These are phyloP conservation scores for Quercus agrifolia DNA, from an alignment of 306 rosid species.

Conservation along the genomic window DNA sequence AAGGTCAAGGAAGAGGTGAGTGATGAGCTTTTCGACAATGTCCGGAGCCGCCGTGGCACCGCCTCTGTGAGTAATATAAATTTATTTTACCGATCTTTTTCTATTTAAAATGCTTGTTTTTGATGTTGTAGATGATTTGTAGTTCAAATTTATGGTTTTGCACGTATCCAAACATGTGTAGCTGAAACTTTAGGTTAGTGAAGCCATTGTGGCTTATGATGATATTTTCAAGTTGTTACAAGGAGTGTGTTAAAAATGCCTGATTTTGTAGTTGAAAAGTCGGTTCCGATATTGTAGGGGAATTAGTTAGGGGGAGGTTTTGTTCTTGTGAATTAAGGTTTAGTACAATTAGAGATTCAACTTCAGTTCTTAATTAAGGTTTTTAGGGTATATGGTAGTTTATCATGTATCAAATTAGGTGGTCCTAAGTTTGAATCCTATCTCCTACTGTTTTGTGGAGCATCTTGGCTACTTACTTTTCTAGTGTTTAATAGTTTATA, in stretches of 20 bases:
- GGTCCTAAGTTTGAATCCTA: too few relatives aligned
- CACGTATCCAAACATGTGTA: background rate
- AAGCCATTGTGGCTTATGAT: background rate
- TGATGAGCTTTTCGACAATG: constrained; percentile 23
- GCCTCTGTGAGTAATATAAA: constrained; percentile 51
- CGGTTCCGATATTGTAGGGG: background rate
- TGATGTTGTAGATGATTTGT: too few relatives aligned
- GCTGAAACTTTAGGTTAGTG: background rate
- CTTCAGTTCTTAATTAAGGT: background rate
- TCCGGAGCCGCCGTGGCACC: constrained; percentile 24
- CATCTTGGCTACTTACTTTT: too few relatives aligned
- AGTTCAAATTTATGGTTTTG: background rate
- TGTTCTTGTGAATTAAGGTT: background rate
- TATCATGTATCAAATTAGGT: too few relatives aligned
- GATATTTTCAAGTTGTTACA: background rate
- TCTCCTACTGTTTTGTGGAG: too few relatives aligned
- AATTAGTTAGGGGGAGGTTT: background rate
- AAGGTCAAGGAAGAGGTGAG: constrained; percentile 31
- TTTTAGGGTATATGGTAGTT: too few relatives aligned
- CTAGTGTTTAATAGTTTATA: too few relatives aligned
- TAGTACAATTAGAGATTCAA: background rate
- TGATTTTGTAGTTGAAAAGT: background rate
- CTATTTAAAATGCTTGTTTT: background rate
- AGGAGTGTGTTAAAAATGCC: background rate
- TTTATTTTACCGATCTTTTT: background rate